Evolutionary conservation across 2,329 filamentous ascomycete genomes (phyloP).

Genomic region (Eutypa lata): DNA sequence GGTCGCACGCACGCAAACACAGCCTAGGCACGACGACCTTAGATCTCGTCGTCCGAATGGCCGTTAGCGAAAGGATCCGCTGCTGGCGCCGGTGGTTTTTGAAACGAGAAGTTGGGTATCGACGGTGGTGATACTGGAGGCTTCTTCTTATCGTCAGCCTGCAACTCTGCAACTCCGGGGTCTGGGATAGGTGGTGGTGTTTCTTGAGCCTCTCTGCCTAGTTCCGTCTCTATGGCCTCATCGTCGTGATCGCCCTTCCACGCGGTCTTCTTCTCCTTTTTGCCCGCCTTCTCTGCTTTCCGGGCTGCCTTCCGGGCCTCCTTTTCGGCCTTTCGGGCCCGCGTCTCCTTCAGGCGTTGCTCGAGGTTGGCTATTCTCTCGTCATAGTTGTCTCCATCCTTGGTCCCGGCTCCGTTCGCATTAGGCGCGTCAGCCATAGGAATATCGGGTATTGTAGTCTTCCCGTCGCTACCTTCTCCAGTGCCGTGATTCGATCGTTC

Average conservation of each 20-base stretch:
- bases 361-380: slow-evolving; percentile 43
- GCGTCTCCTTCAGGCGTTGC: slow-evolving; percentile 34
- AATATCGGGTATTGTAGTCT: slow-evolving; percentile 30
- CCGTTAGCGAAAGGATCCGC: neutral
- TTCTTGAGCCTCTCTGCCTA: slow-evolving; percentile 5
- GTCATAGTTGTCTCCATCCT: slow-evolving; percentile 28
- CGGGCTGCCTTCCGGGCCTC: slow-evolving; percentile 25
- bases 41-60: too few relatives aligned
- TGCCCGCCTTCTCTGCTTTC: slow-evolving; percentile 38
- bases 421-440: slow-evolving; percentile 1
- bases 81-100: slow-evolving; percentile 1
- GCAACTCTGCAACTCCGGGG: slow-evolving; percentile 18
- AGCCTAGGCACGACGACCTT: too few relatives aligned
- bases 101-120: slow-evolving; percentile 16
- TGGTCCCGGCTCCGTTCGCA: slow-evolving; percentile 16
- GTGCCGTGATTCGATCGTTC: slow-evolving; percentile 22
- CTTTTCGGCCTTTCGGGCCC: slow-evolving; percentile 33
- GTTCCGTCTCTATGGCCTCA: neutral
- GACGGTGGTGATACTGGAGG: slow-evolving; percentile 1
- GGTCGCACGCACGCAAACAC: slow-evolving; percentile 56
- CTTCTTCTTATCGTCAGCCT: slow-evolving; percentile 37
- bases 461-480: slow-evolving; percentile 22
- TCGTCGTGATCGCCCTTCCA: slow-evolving; percentile 5
- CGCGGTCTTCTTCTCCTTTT: slow-evolving; percentile 24
- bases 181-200: slow-evolving; percentile 22